Conservation (phyloP, 169 alveolate genomes). For the Toxoplasma gondii region DNA sequence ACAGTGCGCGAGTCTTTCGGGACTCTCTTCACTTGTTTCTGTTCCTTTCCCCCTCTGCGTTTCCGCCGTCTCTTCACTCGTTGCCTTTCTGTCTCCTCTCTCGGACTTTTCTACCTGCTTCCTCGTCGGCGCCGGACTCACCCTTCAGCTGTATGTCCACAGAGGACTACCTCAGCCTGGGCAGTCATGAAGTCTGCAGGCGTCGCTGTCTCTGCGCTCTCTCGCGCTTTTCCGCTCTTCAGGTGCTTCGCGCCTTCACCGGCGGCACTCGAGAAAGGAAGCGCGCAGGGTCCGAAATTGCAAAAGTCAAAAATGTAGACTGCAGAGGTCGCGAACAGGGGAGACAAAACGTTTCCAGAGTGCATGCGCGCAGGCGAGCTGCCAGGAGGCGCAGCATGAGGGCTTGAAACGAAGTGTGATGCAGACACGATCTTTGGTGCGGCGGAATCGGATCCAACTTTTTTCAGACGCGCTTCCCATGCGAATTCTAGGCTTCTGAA, state of each 20-base stretch:
- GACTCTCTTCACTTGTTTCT: no score
- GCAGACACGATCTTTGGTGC: no score
- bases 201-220: neutral
- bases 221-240: neutral
- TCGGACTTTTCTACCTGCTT: no score
- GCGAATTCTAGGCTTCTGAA: no score
- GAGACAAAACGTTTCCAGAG: neutral
- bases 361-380: neutral
- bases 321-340: neutral
- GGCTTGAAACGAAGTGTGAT: neutral
- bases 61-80: no score
- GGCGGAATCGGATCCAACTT: no score
- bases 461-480: no score
- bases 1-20: no score
- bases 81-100: no score
- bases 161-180: slow-evolving; percentile 55
- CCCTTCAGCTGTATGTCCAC: slow-evolving; percentile 65
- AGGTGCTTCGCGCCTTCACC: neutral
- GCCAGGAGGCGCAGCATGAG: no score
- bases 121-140: slow-evolving; percentile 1
- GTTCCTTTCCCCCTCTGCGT: no score
- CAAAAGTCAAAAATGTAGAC: slow-evolving; percentile 62
- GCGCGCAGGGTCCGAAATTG: slow-evolving; percentile 49
- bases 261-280: neutral
- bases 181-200: slow-evolving; percentile 37